Base-by-base conservation (phyloP, 73 alveolate genomes). In the Paramecium caudatum region DNA sequence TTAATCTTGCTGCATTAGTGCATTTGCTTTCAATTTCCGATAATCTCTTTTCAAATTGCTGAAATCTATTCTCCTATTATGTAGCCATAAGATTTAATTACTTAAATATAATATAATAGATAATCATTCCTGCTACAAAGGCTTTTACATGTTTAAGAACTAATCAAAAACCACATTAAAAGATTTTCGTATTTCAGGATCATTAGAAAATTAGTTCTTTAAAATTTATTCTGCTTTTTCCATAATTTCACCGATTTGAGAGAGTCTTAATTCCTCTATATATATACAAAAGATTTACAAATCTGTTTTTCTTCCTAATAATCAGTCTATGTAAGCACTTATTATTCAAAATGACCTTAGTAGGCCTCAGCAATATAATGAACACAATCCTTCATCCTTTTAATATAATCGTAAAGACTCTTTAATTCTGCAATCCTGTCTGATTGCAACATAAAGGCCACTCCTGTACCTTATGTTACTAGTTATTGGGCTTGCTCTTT, bases 361-460 rank as follows among this genome's bases (percentile, higher is more conserved):
- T 36, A 69, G 6, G 86, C 86, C 30, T 43, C n/a, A 1, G 88
- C 19, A 1, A 74, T 2, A 74, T 34, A 25, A 74, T 0, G 5
- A 7, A 37, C 15, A 19, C 68, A 74, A 15, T 39, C 68, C 7
- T 74, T 74, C 5, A 0, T 16, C 41, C 69, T 13, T 1, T 2
- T 7, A 0, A 36, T 9, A 33, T 4, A 74, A 15, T 15, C 5
- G n/a, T 33, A 74, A 19, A 74, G 30, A 37, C 9, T 7, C 17
- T 36, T 43, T 13, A 74, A 36, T 74, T 74, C 88, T 7, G 34
- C 46, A 21, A 27, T 10, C 3, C 30, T 17, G 61, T 74, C 88
- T 6, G 8, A 39, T 19, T 74, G 21, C 9, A 74, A 37, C 88
- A 74, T 74, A 74, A 37, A 74, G 10, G 36, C 46, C 13, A 74